Evolutionary conservation across 225 moss, liverwort and hornwort species (phyloP), one percentile per base, ranked within the genome.

Genomic region (Antitrichia curtipendula): DNA sequence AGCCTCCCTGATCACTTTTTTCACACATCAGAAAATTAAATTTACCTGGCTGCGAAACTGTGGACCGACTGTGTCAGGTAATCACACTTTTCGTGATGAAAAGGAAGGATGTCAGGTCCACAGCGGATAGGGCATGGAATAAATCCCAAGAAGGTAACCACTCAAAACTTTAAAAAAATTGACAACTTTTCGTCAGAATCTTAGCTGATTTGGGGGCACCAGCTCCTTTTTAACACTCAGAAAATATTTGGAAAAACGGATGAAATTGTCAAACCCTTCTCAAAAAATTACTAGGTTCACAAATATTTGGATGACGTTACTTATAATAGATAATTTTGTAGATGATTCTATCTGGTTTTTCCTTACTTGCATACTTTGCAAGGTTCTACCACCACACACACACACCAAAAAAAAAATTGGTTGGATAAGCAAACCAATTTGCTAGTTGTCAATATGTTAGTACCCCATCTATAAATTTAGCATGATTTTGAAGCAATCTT

Each of bases 381-480:
- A 0, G 21, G 6, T 7, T n/a, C 68, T 23, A 66, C 10, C 10
- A 36, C 18, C 10, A 65, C 19, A 64, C 28, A 13, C 14, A 7
- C 7, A n/a, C n/a, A n/a, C n/a, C n/a, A n/a, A n/a, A 13, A 31
- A 31, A 28, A 27, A 29, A 61, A 16, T 8, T 10, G 34, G 3
- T 36, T 65, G 10, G 65, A 36, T 19, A 36, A 65, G 3, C 6
- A 6, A n/a, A 11, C 20, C 20, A 36, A 34, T 11, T 36, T 65
- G 20, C 36, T 1, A 36, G 0, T 3, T 1, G 0, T 36, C 36
- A 34, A 5, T 34, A 36, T 36, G 1, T n/a, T 21, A 66, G 11
- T 36, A 11, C 1, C 4, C 6, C 21, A 66, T 66, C 12, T 66
- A n/a, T 12, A 66, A n/a, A 66, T 2, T 66, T 66, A n/a, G 12